These are phyloP conservation scores for Diplodia mutila DNA, from an alignment of 2,329 filamentous ascomycete genomes.

Conservation along the genomic window DNA sequence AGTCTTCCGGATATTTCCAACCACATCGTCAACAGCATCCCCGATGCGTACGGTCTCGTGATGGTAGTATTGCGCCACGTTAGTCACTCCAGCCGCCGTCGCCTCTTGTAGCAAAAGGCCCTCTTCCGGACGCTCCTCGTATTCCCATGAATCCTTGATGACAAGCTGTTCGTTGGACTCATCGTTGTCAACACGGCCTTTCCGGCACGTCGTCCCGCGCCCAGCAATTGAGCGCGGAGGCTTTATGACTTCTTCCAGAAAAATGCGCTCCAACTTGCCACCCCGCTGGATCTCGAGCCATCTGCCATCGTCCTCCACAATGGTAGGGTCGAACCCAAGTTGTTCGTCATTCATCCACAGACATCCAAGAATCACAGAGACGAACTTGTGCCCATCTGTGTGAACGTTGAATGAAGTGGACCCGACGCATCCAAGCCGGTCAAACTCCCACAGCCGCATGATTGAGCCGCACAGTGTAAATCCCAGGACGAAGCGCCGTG, in stretches of 20 bases:
- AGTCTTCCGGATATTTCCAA: conserved; percentile 36
- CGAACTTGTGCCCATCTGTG: conserved; percentile 45
- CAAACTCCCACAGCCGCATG: conserved; percentile 54
- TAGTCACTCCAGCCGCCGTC: conserved; percentile 41
- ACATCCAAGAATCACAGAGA: conserved; percentile 49
- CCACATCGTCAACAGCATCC: conserved; percentile 41
- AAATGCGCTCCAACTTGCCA: conserved; percentile 30
- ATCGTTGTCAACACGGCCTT: conserved; percentile 44
- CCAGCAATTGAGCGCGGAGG: conserved; percentile 28
- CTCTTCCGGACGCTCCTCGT: conserved; percentile 47
- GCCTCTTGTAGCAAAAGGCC: conserved; percentile 46
- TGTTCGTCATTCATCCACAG: conserved; percentile 47
- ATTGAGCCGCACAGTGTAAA: conserved; percentile 54
- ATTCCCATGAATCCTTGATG: conserved; percentile 55
- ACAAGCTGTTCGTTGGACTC: conserved; percentile 36
- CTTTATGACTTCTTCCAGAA: conserved; percentile 31
- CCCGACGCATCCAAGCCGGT: conserved; percentile 51
- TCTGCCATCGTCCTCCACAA: conserved; percentile 38
- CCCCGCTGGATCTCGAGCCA: conserved; percentile 49
- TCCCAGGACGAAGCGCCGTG: conserved; percentile 48
- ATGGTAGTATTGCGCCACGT: conserved; percentile 50
- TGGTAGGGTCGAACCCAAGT: conserved; percentile 52
- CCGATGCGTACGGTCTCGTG: conserved; percentile 47
- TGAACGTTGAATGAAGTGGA: conserved; percentile 54
- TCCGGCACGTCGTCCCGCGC: conserved; percentile 32